Evolutionary conservation across 2,329 filamentous ascomycete species (phyloP).

Genomic region (Colletotrichum plurivorum): DNA sequence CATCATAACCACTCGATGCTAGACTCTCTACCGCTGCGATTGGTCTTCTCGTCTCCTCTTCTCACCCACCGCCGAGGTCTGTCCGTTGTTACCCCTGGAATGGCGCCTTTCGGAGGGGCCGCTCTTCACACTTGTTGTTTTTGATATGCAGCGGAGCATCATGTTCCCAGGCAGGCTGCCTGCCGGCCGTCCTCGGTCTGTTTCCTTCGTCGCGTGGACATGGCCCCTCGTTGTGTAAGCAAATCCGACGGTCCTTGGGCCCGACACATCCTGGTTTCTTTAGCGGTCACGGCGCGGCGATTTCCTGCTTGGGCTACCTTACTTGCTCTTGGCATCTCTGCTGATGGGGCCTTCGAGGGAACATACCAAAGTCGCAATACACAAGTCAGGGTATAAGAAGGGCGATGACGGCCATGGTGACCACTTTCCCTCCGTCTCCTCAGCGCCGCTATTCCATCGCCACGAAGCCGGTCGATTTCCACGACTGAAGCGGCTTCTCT

Average conservation of each 20-base stretch:
- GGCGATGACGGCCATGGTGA: conserved; percentile 5
- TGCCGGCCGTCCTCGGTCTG: not conserved
- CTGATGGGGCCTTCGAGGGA: not conserved
- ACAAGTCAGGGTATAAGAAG: conserved; percentile 26
- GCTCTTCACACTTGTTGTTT: not conserved
- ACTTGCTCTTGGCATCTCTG: conserved; percentile 24
- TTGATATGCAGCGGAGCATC: not conserved
- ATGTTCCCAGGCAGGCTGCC: not conserved
- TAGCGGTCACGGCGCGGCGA: not conserved
- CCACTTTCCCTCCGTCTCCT: not conserved
- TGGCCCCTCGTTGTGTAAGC: conserved; percentile 21
- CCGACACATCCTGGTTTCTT: conserved; percentile 24
- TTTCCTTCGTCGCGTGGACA: not conserved
- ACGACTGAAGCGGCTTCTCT: conserved; percentile 13
- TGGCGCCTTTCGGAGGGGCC: not conserved
- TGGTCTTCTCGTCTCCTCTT: not conserved
- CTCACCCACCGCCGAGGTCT: conserved; percentile 18
- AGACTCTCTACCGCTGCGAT: conserved; percentile 9
- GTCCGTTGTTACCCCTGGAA: conserved; percentile 8
- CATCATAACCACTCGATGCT: conserved; percentile 31
- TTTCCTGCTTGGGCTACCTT: not conserved
- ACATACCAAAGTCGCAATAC: conserved; percentile 2
- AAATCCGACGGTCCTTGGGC: conserved; percentile 17
- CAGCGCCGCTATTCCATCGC: not conserved
- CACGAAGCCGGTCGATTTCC: conserved; percentile 5